Conservation (phyloP, 2,329 filamentous ascomycete species). For the Celoporthe dispersa region DNA sequence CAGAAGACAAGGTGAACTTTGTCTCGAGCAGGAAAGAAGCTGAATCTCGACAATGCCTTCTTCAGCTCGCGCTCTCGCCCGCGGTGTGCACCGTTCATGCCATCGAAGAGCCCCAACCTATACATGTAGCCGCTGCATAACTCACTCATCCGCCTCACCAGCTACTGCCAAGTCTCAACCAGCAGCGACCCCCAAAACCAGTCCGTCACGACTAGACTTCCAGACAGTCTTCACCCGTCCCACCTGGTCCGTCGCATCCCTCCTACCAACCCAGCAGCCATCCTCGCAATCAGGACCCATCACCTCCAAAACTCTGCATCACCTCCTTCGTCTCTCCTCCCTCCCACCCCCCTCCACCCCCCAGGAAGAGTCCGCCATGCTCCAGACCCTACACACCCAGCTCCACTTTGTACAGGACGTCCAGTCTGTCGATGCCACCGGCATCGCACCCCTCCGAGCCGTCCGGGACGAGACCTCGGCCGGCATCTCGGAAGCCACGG, state of each 20-base stretch:
- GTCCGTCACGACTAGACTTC: slow-evolving; percentile 8
- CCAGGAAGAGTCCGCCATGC: slow-evolving; percentile 71
- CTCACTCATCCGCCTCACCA: slow-evolving; percentile 11
- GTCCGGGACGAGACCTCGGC: slow-evolving; percentile 78
- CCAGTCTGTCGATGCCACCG: slow-evolving; percentile 75
- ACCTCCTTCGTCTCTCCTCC: slow-evolving; percentile 87
- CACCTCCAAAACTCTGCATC: slow-evolving; percentile 71
- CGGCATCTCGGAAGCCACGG: slow-evolving; percentile 59
- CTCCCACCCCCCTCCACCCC: slow-evolving; percentile 71
- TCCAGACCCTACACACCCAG: slow-evolving; percentile 77
- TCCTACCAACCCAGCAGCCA: slow-evolving; percentile 57
- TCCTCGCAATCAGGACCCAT: slow-evolving; percentile 48
- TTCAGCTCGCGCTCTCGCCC: slow-evolving; percentile 7
- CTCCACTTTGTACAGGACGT: slow-evolving; percentile 90
- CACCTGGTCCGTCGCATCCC: slow-evolving; percentile 81
- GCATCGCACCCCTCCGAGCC: slow-evolving; percentile 73
- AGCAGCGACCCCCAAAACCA: too few species aligned
- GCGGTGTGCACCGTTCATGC: slow-evolving; percentile 7
- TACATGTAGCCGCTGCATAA: slow-evolving; percentile 19
- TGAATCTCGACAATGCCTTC: slow-evolving; percentile 4
- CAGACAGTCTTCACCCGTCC: slow-evolving; percentile 64
- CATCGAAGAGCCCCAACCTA: neutral
- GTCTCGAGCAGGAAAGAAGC: neutral
- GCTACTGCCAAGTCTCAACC: neutral
- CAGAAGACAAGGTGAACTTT: neutral